Evolutionary conservation across 495 filamentous ascomycete species (phyloP).

Genomic region (Tuber brumale): DNA sequence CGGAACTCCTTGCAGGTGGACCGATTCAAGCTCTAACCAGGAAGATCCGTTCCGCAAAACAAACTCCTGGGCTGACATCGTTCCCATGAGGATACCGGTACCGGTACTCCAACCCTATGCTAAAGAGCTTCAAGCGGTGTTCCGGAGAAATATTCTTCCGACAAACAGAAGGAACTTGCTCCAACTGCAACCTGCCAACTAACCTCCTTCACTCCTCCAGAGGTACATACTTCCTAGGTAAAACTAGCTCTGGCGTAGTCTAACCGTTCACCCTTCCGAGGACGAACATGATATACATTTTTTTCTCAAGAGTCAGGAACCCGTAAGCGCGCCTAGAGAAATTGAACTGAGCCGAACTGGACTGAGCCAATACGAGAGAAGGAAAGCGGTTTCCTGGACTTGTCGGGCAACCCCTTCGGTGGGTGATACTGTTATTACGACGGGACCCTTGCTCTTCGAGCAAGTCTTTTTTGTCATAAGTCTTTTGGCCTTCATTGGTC

Average conservation of each 20-base stretch:
- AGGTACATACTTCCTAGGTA: not conserved
- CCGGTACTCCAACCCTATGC: not conserved
- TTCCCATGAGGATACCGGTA: not conserved
- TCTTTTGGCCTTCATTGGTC: not conserved
- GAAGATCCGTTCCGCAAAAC: not conserved
- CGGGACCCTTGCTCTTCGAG: not conserved
- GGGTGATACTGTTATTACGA: constrained; percentile 56
- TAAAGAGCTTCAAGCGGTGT: not conserved
- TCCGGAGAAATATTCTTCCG: not conserved
- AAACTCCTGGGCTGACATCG: not conserved
- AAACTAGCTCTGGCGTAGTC: not conserved
- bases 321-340: not conserved
- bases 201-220: not conserved
- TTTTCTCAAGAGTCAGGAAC: not conserved
- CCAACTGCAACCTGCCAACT: not conserved
- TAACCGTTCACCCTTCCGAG: not conserved
- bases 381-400: constrained; percentile 51
- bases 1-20: not conserved
- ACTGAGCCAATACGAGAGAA: not conserved
- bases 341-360: not conserved
- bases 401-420: constrained; percentile 53
- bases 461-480: not conserved
- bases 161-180: not conserved
- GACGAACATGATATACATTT: not conserved
- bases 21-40: not conserved